Evolutionary conservation across 2,329 filamentous ascomycete genomes (phyloP).

Genomic region (Cucurbitaria berberidis): DNA sequence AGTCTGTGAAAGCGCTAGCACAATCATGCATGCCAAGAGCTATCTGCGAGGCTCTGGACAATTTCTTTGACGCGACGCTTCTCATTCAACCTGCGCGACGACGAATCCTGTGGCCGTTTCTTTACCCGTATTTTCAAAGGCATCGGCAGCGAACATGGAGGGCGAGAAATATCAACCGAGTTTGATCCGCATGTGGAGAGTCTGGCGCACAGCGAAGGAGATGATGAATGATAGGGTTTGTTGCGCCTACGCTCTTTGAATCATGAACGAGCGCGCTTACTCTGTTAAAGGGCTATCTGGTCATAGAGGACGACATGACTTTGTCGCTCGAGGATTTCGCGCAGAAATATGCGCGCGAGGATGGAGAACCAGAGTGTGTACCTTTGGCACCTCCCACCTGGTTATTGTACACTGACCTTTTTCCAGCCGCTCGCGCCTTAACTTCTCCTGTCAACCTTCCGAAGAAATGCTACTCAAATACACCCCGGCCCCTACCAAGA

Average conservation of each 20-base stretch:
- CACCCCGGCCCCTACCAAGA: conserved; percentile 71
- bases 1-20: conserved; percentile 16
- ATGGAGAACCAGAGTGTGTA: conserved; percentile 77
- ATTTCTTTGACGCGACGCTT: conserved; percentile 39
- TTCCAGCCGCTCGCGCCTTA: conserved; percentile 78
- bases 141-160: conserved; percentile 31
- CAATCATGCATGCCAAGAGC: conserved; percentile 30
- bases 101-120: conserved; percentile 8
- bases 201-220: conserved; percentile 91
- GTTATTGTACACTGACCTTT: conserved; percentile 4
- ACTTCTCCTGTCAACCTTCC: conserved; percentile 85
- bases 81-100: conserved; percentile 17
- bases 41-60: conserved; percentile 24
- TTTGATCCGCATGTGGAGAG: conserved; percentile 80
- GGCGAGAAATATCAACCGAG: conserved; percentile 33
- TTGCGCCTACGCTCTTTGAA: conserved; percentile 27
- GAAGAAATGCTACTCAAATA: conserved; percentile 84
- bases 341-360: conserved; percentile 70
- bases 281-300: conserved; percentile 79
- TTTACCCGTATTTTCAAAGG: conserved; percentile 11
- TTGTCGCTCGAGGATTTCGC: conserved; percentile 86
- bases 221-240: conserved; percentile 91
- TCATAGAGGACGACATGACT: conserved; percentile 86
- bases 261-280: conserved; percentile 24
- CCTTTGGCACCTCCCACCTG: neutral